Evolutionary conservation across 2,329 filamentous ascomycete species (phyloP).

Genomic region (Magnaporthiopsis rhizophila): DNA sequence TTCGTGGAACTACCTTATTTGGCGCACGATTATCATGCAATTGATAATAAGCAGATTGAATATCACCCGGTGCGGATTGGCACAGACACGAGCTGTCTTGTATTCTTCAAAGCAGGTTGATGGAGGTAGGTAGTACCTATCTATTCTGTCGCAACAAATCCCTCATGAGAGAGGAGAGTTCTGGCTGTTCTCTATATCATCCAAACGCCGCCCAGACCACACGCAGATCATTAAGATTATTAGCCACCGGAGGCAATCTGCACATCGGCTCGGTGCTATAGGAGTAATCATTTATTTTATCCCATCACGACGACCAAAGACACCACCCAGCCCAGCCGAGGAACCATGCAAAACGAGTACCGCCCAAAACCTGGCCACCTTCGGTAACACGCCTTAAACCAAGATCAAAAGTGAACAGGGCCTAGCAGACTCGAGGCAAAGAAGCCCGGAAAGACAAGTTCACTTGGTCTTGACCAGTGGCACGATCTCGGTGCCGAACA

Average conservation of each 20-base stretch:
- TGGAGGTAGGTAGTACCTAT: too few species aligned
- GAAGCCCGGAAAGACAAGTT: background rate
- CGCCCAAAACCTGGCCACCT: too few species aligned
- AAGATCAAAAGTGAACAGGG: background rate
- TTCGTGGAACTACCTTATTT: background rate
- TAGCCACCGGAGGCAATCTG: background rate
- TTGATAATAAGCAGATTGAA: too few species aligned
- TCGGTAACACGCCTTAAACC: background rate
- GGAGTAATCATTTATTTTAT: background rate
- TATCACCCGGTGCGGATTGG: background rate
- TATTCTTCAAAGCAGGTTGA: too few species aligned
- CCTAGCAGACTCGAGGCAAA: background rate
- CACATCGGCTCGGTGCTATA: background rate
- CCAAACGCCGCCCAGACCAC: background rate
- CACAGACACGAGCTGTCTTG: too few species aligned
- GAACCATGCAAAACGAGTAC: background rate
- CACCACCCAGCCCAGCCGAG: background rate
- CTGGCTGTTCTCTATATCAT: background rate
- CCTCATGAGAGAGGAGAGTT: background rate
- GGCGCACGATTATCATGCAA: background rate
- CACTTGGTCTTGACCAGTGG: constrained; percentile 27
- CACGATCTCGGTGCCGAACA: constrained; percentile 81
- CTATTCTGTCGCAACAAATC: background rate
- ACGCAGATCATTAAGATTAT: background rate
- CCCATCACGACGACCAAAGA: background rate